Evolutionary conservation across 495 filamentous ascomycete species (phyloP).

Genomic region (Annulohypoxylon bovei): DNA sequence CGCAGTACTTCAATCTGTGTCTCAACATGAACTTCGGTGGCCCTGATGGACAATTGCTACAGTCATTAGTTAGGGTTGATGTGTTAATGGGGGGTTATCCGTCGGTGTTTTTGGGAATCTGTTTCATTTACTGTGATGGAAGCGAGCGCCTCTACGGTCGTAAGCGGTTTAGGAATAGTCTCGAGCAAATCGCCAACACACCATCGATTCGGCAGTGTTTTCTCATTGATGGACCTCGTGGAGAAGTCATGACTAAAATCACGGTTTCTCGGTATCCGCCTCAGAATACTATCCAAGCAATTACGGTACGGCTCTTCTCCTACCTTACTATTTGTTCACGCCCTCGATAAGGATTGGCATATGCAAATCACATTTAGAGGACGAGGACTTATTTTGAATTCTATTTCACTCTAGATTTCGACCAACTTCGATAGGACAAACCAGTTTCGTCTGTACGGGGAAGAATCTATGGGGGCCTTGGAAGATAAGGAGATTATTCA

Average conservation of each 20-base stretch:
- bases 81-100: neutral
- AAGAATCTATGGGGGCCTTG: neutral
- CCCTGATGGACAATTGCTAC: neutral
- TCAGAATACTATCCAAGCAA: neutral
- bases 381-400: neutral
- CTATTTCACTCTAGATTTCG: neutral
- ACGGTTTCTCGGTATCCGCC: neutral
- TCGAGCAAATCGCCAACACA: neutral
- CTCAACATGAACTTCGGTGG: slow-evolving; percentile 14
- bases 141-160: slow-evolving; percentile 17
- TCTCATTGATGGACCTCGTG: neutral
- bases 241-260: slow-evolving; percentile 6
- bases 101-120: neutral
- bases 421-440: slow-evolving; percentile 11
- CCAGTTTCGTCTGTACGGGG: slow-evolving; percentile 7
- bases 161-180: neutral
- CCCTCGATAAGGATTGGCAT: neutral
- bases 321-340: neutral
- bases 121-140: neutral
- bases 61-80: neutral
- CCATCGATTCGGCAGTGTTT: slow-evolving; percentile 1
- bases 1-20: slow-evolving; percentile 3
- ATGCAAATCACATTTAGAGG: neutral
- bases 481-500: neutral
- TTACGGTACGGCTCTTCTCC: neutral